Percentiles rank a stretch among this genome's conserved stretches.
Evolutionary conservation across 208 protist genomes (phyloP).

Genomic region (Crithidia fasciculata): DNA sequence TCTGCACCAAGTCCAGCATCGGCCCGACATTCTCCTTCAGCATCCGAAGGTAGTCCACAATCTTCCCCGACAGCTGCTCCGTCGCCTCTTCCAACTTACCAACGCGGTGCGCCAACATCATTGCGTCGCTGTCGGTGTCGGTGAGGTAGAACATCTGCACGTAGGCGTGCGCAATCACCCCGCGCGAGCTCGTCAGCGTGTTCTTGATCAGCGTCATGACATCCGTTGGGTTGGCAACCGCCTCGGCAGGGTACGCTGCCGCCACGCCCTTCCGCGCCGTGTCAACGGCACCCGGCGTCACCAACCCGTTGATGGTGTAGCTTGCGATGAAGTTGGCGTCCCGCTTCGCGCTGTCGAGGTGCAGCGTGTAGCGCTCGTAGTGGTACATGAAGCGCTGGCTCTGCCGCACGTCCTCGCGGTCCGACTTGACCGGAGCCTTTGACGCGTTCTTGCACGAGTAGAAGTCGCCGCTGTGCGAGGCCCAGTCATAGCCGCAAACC

Average conservation of each 20-base stretch:
- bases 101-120: slow-evolving; percentile 23
- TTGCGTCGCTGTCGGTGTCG: slow-evolving; percentile 1
- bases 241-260: not conserved
- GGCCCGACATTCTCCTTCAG: slow-evolving; percentile 6
- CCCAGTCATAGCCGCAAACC: slow-evolving; percentile 78
- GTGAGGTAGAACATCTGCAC: slow-evolving; percentile 31
- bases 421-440: no score
- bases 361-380: slow-evolving; percentile 27
- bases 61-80: slow-evolving; percentile 18
- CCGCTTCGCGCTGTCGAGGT: slow-evolving; percentile 27
- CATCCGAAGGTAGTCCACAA: slow-evolving; percentile 1
- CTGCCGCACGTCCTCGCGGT: not conserved
- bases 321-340: slow-evolving; percentile 13
- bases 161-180: slow-evolving; percentile 29
- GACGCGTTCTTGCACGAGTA: slow-evolving; percentile 33
- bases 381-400: slow-evolving; percentile 26
- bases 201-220: slow-evolving; percentile 17
- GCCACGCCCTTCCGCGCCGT: not conserved
- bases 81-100: slow-evolving; percentile 37
- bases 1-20: slow-evolving; percentile 17
- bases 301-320: not conserved
- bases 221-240: not conserved
- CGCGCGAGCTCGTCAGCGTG: slow-evolving; percentile 9
- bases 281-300: not conserved
- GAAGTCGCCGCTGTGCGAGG: slow-evolving; percentile 43